Evolutionary conservation across 208 protist genomes (phyloP), one percentile per base, ranked within the genome.

Genomic region (Leptomonas pyrrhocoris): DNA sequence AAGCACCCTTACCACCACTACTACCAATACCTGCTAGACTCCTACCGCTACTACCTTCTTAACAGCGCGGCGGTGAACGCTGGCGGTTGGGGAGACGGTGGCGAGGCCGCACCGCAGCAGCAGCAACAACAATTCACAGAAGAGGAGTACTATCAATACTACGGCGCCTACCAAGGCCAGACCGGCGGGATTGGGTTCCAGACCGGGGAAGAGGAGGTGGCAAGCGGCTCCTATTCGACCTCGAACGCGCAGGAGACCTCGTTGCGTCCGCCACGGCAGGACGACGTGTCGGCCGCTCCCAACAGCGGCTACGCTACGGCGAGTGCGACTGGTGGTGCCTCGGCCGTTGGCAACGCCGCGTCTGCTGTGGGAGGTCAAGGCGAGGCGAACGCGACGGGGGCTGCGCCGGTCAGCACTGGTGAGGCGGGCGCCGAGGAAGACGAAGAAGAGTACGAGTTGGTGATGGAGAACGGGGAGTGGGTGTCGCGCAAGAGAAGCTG

Each of bases 1-100:
- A 50, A 79, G 15, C 85, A 93, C 61, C 74, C 80, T 18, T 92
- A 90, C 31, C 71, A 95, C 77, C 57, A 62, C 30, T 92, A 93
- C 71, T 95, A 93, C 63, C 77, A 85, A 43, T 93, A 90, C 67
- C 68, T 94, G 30, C 65, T 94, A 57, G 68, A 89, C 54, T 89
- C 85, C 40, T 93, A 94, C 65, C 77, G 74, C 1, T 73, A 83
- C 45, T 84, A 76, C 72, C 82, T 80, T 43, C 53, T 79, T n/a
- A 65, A 85, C 13, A 83, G 68, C 31, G 79, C 82, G 31, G 76
- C 60, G 25, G 58, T 79, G 23, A 68, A 66, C 21, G 40, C 46
- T 3, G 60, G 55, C 12, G 59, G 34, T 42, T 64, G 60, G 68
- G 73, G 54, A 16, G 49, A 56, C 34, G 62, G 2, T 15, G 58